These are phyloP conservation scores for Torulaspora delbrueckii DNA, from an alignment of 805 yeast species.

Conservation along the genomic window DNA sequence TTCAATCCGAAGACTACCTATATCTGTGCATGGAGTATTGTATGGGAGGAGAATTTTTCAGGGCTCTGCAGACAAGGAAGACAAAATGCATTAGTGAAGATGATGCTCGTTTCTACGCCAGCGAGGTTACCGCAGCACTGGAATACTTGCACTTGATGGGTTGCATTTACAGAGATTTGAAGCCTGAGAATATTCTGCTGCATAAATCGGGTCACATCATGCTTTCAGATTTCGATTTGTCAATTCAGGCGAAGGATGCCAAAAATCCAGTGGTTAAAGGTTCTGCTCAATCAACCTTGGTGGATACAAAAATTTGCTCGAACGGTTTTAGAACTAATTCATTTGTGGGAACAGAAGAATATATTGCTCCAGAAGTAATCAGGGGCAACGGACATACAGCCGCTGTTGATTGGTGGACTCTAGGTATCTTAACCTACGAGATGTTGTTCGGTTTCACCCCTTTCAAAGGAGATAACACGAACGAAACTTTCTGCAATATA, in stretches of 20 bases:
- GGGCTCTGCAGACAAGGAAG: constrained; percentile 88
- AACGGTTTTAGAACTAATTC: constrained; percentile 97
- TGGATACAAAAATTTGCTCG: constrained; percentile 91
- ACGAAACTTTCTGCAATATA: constrained; percentile 83
- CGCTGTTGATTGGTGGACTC: constrained; percentile 99
- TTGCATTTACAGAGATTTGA: constrained; percentile 90
- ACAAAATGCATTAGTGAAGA: constrained; percentile 79
- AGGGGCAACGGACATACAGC: constrained; percentile 96
- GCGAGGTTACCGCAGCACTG: constrained; percentile 95
- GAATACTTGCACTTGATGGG: constrained; percentile 97
- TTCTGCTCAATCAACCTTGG: constrained; percentile 33
- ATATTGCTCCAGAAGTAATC: constrained; percentile 97
- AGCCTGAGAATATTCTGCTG: constrained; percentile 89
- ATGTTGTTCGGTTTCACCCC: constrained; percentile 97
- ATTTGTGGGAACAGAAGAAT: constrained; percentile 98
- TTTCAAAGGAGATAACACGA: constrained; percentile 85
- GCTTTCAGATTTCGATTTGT: constrained; percentile 93
- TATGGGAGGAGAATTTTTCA: constrained; percentile 97
- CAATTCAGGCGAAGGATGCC: constrained; percentile 76
- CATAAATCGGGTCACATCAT: constrained; percentile 98
- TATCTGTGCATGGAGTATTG: constrained; percentile 98
- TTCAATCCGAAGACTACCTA: constrained; percentile 86
- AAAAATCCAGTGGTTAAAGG: constrained; percentile 54
- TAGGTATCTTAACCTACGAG: constrained; percentile 88
- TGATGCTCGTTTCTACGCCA: constrained; percentile 91